phyloP scores from a whole-genome alignment of 2,329 filamentous ascomycete genomes.

The Fusarium graminum region DNA sequence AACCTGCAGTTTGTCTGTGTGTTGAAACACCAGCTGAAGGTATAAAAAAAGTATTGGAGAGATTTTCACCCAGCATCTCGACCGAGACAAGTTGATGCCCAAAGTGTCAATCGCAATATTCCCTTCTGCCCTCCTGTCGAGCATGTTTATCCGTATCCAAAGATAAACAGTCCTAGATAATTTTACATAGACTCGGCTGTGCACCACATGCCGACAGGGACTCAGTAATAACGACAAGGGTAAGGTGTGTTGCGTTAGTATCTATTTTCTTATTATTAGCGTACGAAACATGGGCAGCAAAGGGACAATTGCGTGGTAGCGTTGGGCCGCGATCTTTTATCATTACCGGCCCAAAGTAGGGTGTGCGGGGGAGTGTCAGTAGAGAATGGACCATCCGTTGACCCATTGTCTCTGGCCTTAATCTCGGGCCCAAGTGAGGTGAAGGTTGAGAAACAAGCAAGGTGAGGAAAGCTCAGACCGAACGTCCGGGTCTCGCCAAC shows the following conservation, averaged over 20 bases:
- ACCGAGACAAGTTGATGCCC: slow-evolving; percentile 31
- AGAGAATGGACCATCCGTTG: slow-evolving; percentile 32
- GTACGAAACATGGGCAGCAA: slow-evolving; percentile 48
- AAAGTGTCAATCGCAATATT: slow-evolving; percentile 27
- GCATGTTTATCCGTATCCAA: slow-evolving; percentile 30
- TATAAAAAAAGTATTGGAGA: slow-evolving; percentile 11
- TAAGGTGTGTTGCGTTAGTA: slow-evolving; percentile 25
- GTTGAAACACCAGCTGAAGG: slow-evolving; percentile 25
- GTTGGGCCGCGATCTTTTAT: slow-evolving; percentile 48
- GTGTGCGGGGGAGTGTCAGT: slow-evolving; percentile 37
- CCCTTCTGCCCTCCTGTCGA: slow-evolving; percentile 19
- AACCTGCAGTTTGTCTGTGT: slow-evolving; percentile 10
- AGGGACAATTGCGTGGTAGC: slow-evolving; percentile 39
- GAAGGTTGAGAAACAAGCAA: slow-evolving; percentile 30
- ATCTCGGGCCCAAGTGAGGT: slow-evolving; percentile 44
- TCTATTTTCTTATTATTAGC: slow-evolving; percentile 46
- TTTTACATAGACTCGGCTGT: slow-evolving; percentile 43
- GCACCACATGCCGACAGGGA: slow-evolving; percentile 45
- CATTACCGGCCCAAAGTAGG: slow-evolving; percentile 44
- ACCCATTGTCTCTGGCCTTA: slow-evolving; percentile 47
- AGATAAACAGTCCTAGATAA: slow-evolving; percentile 46
- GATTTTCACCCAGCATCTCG: slow-evolving; percentile 4
- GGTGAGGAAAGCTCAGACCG: slow-evolving; percentile 49
- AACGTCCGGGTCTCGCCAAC: slow-evolving; percentile 38
- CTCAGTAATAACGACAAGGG: slow-evolving; percentile 39